Base-by-base conservation (phyloP, 1,139 yeast genomes). In the Debaryomyces psychrophilus region DNA sequence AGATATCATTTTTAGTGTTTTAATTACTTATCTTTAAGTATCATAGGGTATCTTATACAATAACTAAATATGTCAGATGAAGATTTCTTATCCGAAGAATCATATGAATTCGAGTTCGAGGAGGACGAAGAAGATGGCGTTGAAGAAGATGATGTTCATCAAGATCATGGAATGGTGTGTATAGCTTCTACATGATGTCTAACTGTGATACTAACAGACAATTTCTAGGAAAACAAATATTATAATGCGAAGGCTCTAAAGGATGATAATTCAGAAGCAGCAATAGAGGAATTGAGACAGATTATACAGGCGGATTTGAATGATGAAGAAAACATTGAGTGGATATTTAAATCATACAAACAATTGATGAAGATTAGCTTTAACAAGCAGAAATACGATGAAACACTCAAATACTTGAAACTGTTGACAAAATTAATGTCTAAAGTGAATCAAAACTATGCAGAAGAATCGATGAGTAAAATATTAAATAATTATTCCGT, bases 71-170 rank as follows among this genome's bases (percentile, higher is more conserved):
- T 80, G 84, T 77, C 83, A 2, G 84, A 80, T 56, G 82, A 78
- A 44, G 82, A 78, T 42, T 81, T 70, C 56, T 69, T 75, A 62
- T 78, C 83, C 20, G 83, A 82, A 52, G 87, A 79, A 68, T 81
- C 82, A 49, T 82, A 81, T 55, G 87, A 83, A 58, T 83, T 83
- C 55, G 88, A 83, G 53, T 82, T 82, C 52, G 85, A 81, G 50
- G 85, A 81, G 39, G 78, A 73, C 34, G 86, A 82, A 23, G 82
- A 68, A 4, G 77, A 65, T 25, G 68, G 59, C 14, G 65, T 52
- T 2, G 64, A 58, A 8, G 67, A 57, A 17, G 60, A 64, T n/a
- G 65, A 61, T 12, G 60, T 50, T n/a, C 65, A 61, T 3, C 61
- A 57, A 26, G 61, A 61, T 29, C 58, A 55, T 27, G 60, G 56